These are phyloP conservation scores for Paxillus involutus DNA, from an alignment of 768 basidiomycete species.

Conservation along the genomic window DNA sequence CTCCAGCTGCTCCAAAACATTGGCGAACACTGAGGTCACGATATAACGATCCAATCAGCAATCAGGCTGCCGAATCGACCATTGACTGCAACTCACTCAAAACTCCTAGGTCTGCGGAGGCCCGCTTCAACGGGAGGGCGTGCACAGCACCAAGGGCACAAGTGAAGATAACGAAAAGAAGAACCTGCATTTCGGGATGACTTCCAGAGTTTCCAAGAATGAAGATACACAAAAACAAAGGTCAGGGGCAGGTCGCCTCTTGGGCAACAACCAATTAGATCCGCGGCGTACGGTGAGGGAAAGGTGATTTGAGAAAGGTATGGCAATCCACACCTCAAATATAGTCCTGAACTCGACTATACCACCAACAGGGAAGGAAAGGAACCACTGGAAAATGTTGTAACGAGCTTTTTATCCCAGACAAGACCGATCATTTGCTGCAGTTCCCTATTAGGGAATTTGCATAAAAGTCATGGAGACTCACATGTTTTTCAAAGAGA, in stretches of 20 bases:
- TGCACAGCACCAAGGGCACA: neutral
- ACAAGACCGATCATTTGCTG: neutral
- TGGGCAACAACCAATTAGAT: neutral
- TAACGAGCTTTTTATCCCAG: neutral
- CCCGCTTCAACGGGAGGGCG: slow-evolving; percentile 10
- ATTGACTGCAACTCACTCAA: slow-evolving; percentile 47
- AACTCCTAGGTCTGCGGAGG: slow-evolving; percentile 39
- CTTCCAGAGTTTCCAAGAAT: slow-evolving; percentile 25
- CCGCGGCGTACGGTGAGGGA: neutral
- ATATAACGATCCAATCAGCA: neutral
- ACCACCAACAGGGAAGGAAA: neutral
- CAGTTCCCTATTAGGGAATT: neutral
- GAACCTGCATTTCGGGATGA: slow-evolving; percentile 5
- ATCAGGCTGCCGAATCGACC: neutral
- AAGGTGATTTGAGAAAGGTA: neutral
- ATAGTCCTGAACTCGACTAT: slow-evolving; percentile 2
- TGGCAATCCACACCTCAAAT: neutral
- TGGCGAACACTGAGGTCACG: slow-evolving; percentile 59
- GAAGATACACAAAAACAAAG: slow-evolving; percentile 29
- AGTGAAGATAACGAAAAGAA: neutral
- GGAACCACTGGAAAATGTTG: neutral
- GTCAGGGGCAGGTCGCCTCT: slow-evolving; percentile 49
- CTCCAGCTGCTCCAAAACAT: slow-evolving; percentile 75
- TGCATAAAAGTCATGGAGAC: neutral
- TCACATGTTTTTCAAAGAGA: neutral